A percentile compares a stretch with the other conserved stretches of the same genome.
Conservation (phyloP, 2,329 filamentous ascomycete species). For the Tetracladium maxilliforme region DNA sequence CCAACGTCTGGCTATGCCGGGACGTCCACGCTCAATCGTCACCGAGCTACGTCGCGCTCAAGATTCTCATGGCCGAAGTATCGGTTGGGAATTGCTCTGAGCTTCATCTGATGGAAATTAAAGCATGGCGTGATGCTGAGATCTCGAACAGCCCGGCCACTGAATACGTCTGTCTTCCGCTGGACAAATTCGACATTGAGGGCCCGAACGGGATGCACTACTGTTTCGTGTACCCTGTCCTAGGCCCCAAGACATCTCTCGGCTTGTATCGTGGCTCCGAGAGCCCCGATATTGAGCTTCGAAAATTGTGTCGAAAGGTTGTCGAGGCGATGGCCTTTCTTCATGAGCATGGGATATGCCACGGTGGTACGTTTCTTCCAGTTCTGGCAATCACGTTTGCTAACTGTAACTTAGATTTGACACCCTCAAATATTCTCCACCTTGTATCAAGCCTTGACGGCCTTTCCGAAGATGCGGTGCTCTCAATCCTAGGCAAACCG, state of each 20-base stretch:
- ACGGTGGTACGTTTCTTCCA: constrained; percentile 12
- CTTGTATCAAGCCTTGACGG: constrained; percentile 9
- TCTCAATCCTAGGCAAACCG: constrained; percentile 7
- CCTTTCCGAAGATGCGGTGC: constrained; percentile 8
- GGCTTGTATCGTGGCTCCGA: too few relatives aligned
- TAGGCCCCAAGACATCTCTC: constrained; percentile 14
- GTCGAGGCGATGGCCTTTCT: constrained; percentile 10
- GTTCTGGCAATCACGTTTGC: too few relatives aligned
- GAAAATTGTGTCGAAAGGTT: constrained; percentile 8
- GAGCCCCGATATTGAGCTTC: constrained; percentile 5
- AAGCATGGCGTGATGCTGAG: too few relatives aligned
- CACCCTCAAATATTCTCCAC: constrained; percentile 12
- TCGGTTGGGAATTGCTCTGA: too few relatives aligned
- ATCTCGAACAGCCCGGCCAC: too few relatives aligned
- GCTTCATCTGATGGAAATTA: too few relatives aligned
- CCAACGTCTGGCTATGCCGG: constrained; percentile 11
- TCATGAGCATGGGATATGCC: constrained; percentile 13
- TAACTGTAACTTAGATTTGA: constrained; percentile 12
- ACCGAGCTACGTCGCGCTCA: too few relatives aligned
- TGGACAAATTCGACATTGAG: constrained; percentile 9
- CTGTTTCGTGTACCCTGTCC: constrained; percentile 11
- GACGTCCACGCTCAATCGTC: too few relatives aligned
- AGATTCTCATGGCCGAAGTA: too few relatives aligned
- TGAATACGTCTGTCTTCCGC: constrained; percentile 7
- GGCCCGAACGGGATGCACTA: constrained; percentile 13